These are phyloP conservation scores for Emericellopsis cladophorae DNA, from an alignment of 2,329 filamentous ascomycete species.

Conservation along the genomic window DNA sequence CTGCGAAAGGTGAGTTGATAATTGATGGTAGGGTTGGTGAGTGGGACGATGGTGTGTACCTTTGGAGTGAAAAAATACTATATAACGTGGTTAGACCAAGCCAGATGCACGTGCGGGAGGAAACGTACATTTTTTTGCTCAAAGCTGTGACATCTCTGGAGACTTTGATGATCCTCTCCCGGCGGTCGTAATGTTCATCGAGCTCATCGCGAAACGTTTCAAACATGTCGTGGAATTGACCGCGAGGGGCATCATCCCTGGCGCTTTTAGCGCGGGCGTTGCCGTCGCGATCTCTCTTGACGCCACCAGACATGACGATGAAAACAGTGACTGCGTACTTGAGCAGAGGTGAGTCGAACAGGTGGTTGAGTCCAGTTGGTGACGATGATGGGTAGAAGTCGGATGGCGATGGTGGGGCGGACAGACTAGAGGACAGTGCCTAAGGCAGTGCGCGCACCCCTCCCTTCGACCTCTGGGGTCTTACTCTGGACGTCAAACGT, in stretches of 20 bases:
- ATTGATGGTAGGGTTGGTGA: not conserved
- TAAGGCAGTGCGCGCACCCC: too few relatives aligned
- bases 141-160: slow-evolving; percentile 85
- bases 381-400: too few relatives aligned
- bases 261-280: slow-evolving; percentile 26
- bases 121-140: slow-evolving; percentile 85
- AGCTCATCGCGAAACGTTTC: slow-evolving; percentile 75
- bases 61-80: slow-evolving; percentile 9
- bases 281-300: slow-evolving; percentile 43
- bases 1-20: slow-evolving; percentile 22
- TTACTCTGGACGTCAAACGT: too few relatives aligned
- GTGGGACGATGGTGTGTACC: slow-evolving; percentile 1
- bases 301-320: slow-evolving; percentile 21
- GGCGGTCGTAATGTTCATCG: slow-evolving; percentile 86
- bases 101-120: not conserved
- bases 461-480: too few relatives aligned
- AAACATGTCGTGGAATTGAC: slow-evolving; percentile 62
- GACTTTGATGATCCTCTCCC: slow-evolving; percentile 80
- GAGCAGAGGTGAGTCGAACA: too few relatives aligned
- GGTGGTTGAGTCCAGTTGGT: too few relatives aligned
- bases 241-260: slow-evolving; percentile 19
- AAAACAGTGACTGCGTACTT: too few relatives aligned
- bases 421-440: too few relatives aligned
- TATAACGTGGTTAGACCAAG: not conserved
- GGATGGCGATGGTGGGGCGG: too few relatives aligned